Evolutionary conservation across 129 eudicot genomes (phyloP).

Genomic region (Lactuca saligna): DNA sequence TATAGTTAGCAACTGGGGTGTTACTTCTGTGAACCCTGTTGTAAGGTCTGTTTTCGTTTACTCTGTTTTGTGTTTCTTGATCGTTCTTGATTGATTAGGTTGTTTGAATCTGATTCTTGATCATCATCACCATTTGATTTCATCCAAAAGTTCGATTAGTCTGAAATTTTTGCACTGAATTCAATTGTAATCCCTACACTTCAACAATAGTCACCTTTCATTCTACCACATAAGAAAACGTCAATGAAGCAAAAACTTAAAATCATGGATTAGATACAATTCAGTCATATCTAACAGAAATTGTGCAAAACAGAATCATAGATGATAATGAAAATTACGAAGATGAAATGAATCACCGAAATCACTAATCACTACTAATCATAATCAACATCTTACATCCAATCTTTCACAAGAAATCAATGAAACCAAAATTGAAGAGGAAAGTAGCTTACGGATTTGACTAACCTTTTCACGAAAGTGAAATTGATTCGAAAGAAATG

Average conservation of each 20-base stretch:
- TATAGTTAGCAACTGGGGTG: too few species aligned
- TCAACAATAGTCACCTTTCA: too few species aligned
- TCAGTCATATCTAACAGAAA: not conserved
- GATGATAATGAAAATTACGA: not conserved
- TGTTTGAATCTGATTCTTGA: too few species aligned
- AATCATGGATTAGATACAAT: not conserved
- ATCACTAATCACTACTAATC: not conserved
- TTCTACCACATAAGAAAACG: not conserved
- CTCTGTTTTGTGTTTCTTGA: too few species aligned
- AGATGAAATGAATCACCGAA: not conserved
- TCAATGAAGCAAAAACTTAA: not conserved
- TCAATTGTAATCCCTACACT: too few species aligned
- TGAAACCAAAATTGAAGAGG: not conserved
- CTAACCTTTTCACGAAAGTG: conserved; percentile 17
- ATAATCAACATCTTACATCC: not conserved
- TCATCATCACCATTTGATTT: too few species aligned
- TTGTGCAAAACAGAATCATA: not conserved
- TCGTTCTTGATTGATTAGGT: too few species aligned
- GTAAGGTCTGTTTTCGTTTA: too few species aligned
- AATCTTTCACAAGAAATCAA: not conserved
- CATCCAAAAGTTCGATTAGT: not conserved
- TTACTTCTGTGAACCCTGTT: too few species aligned
- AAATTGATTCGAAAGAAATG: not conserved
- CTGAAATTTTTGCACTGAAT: too few species aligned
- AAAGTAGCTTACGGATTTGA: not conserved